These are phyloP conservation scores for Naganishia kalamii DNA, from an alignment of 768 basidiomycete species.

Conservation along the genomic window DNA sequence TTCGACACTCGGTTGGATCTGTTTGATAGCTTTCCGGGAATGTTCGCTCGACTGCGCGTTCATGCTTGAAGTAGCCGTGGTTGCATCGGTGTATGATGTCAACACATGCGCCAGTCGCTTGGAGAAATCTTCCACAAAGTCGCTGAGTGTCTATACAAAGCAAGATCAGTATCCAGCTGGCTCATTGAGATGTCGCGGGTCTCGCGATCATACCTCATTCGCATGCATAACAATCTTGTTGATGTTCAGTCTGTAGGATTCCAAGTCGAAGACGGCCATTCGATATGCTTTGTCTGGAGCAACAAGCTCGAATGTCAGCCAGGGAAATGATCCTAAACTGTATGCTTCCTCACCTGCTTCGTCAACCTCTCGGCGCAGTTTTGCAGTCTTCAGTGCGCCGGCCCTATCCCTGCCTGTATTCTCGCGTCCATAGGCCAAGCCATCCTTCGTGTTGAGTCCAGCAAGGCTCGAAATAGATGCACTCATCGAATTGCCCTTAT, in stretches of 20 bases:
- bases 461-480: slow-evolving; percentile 2
- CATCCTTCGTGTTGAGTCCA: slow-evolving; percentile 17
- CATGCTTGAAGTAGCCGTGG: slow-evolving; percentile 70
- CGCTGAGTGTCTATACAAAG: slow-evolving; percentile 64
- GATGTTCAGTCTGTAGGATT: slow-evolving; percentile 73
- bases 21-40: slow-evolving; percentile 57
- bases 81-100: slow-evolving; percentile 69
- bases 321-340: not conserved
- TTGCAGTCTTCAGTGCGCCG: slow-evolving; percentile 65
- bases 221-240: slow-evolving; percentile 77
- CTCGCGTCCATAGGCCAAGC: slow-evolving; percentile 23
- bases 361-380: slow-evolving; percentile 80
- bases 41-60: slow-evolving; percentile 68
- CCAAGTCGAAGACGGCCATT: slow-evolving; percentile 83
- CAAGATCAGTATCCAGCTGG: not conserved
- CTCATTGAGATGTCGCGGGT: not conserved
- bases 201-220: slow-evolving; percentile 57
- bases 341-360: slow-evolving; percentile 61
- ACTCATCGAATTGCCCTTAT: not conserved
- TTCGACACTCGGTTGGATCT: slow-evolving; percentile 67
- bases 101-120: slow-evolving; percentile 59
- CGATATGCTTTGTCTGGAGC: slow-evolving; percentile 77
- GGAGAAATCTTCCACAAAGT: slow-evolving; percentile 68
- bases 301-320: not conserved
- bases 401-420: slow-evolving; percentile 48